Percentiles rank a stretch among this genome's conserved stretches.
These are phyloP conservation scores for Hypsizygus marmoreus DNA, from an alignment of 768 basidiomycete genomes.

Conservation along the genomic window DNA sequence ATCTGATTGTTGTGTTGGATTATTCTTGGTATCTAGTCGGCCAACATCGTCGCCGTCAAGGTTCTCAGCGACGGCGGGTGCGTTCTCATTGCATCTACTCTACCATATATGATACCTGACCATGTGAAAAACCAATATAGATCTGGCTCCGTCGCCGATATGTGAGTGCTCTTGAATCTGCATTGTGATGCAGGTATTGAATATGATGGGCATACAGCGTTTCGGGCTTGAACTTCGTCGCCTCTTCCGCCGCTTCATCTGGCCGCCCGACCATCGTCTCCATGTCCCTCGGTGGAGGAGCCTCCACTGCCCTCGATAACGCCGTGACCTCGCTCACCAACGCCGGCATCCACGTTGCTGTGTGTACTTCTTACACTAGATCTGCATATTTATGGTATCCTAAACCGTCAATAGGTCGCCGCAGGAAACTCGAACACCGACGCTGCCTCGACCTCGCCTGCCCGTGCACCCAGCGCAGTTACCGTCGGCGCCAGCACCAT, in stretches of 20 bases:
- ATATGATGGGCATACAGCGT: neutral
- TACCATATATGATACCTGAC: neutral
- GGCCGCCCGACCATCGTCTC: constrained; percentile 10
- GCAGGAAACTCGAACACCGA: constrained; percentile 33
- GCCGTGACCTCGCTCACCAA: constrained; percentile 22
- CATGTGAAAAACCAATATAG: neutral
- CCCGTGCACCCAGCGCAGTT: constrained; percentile 30
- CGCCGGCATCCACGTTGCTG: constrained; percentile 32
- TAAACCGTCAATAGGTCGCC: constrained; percentile 5
- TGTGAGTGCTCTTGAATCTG: neutral
- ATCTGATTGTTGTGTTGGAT: too few species aligned
- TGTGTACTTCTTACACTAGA: neutral
- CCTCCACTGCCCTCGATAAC: constrained; percentile 2
- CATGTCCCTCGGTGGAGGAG: constrained; percentile 11
- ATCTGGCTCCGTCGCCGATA: constrained; percentile 11
- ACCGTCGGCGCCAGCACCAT: constrained; percentile 37
- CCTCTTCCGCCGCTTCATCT: neutral
- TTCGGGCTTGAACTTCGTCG: constrained; percentile 5
- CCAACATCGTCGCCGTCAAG: constrained; percentile 15
- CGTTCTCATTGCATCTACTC: neutral
- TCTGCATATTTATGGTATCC: neutral
- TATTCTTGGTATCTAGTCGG: neutral
- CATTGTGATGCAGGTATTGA: neutral
- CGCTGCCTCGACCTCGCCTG: constrained; percentile 31
- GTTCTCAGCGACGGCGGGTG: constrained; percentile 13